Conservation (phyloP, 2,329 filamentous ascomycete species). For the Ophiosphaerella korrae region DNA sequence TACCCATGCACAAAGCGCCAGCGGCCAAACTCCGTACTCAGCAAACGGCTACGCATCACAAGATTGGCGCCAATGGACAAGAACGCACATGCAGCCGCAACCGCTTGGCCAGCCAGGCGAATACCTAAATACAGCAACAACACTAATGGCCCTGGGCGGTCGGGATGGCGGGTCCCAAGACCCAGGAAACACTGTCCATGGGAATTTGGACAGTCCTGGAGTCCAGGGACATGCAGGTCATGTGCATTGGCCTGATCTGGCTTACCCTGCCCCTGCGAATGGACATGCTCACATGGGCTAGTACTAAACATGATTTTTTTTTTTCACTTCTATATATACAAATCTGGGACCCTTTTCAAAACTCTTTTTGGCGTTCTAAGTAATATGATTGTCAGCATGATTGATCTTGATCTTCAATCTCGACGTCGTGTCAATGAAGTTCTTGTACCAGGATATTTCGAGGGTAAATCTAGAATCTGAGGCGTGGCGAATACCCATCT, state of each 20-base stretch:
- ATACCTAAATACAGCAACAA: slow-evolving; percentile 47
- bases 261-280: slow-evolving; percentile 30
- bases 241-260: slow-evolving; percentile 39
- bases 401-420: too few relatives aligned
- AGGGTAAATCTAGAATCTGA: slow-evolving; percentile 1
- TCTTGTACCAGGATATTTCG: too few relatives aligned
- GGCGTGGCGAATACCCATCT: slow-evolving; percentile 8
- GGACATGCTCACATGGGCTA: slow-evolving; percentile 24
- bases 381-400: too few relatives aligned
- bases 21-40: slow-evolving; percentile 24
- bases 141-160: slow-evolving; percentile 46
- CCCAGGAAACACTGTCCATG: slow-evolving; percentile 22
- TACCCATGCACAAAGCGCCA: slow-evolving; percentile 25
- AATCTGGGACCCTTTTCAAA: too few relatives aligned
- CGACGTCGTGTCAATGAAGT: too few relatives aligned
- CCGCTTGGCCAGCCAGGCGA: slow-evolving; percentile 31
- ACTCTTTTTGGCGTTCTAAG: too few relatives aligned
- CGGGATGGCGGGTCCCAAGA: slow-evolving; percentile 31
- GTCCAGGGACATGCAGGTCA: slow-evolving; percentile 25
- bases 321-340: too few relatives aligned
- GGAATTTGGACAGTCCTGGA: slow-evolving; percentile 25
- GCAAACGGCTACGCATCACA: slow-evolving; percentile 32
- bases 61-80: slow-evolving; percentile 45
- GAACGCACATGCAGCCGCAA: slow-evolving; percentile 38
- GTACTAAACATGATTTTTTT: slow-evolving; percentile 8